Conservation (phyloP, 2,329 filamentous ascomycete species). For the Fusarium acutatum region DNA sequence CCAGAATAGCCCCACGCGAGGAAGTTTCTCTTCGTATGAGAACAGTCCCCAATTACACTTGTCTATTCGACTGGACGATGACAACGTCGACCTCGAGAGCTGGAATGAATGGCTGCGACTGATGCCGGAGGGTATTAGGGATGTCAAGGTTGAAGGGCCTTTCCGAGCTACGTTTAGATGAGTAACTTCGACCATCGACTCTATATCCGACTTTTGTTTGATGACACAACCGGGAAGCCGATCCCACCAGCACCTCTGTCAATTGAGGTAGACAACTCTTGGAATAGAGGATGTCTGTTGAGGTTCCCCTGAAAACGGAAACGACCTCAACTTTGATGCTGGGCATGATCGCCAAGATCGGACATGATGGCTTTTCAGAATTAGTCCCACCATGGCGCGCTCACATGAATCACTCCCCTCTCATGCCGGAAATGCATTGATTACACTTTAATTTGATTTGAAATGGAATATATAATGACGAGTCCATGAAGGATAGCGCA, state of each 20-base stretch:
- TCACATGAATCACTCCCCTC: conserved; percentile 17
- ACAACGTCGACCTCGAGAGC: conserved; percentile 59
- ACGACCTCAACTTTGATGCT: conserved; percentile 2
- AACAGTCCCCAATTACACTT: conserved; percentile 60
- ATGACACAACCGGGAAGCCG: neutral
- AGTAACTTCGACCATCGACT: neutral
- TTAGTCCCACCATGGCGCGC: neutral
- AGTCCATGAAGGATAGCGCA: conserved; percentile 38
- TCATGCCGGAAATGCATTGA: conserved; percentile 16
- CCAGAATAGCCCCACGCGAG: conserved; percentile 50
- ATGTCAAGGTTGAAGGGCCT: conserved; percentile 64
- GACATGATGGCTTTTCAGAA: conserved; percentile 1
- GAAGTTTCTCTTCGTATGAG: conserved; percentile 51
- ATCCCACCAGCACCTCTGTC: neutral
- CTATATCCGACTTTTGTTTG: neutral
- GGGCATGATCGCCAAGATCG: neutral
- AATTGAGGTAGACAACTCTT: conserved; percentile 16
- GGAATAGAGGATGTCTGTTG: conserved; percentile 7
- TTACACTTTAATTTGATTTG: conserved; percentile 22
- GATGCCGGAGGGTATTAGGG: conserved; percentile 65
- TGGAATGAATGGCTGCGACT: conserved; percentile 68
- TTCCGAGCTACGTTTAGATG: conserved; percentile 46
- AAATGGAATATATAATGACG: conserved; percentile 31
- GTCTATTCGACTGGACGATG: conserved; percentile 60
- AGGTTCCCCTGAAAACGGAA: conserved; percentile 29